Evolutionary conservation across 805 yeast species (phyloP), one percentile per base, ranked within the genome.

Genomic region (Metschnikowia gelsemii): DNA sequence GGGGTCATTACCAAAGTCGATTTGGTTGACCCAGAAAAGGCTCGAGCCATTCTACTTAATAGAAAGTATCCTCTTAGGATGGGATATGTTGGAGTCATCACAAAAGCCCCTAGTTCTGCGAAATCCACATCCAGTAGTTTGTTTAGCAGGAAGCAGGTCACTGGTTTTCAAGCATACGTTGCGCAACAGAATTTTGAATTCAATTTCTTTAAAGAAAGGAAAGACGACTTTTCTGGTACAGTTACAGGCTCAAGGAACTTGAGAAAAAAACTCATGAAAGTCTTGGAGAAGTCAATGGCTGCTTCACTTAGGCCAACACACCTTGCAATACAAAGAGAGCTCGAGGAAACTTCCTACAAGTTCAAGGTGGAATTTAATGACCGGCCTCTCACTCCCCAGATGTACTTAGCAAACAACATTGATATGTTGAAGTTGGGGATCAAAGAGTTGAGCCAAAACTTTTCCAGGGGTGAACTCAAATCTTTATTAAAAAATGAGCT

Each of bases 71-170:
- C 99, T 0, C 69, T 93, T 46, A 81, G 77, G 54, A 87, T 93
- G 96, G 99, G 99, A 0, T 93, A 93, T 59, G 98, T 93, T 16
- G 99, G 99, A 43, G 98, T 95, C n/a, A 84, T 95, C 14, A 87
- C 97, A 2, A 85, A 80, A 50, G 76, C 86, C 0, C 96, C 93
- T 5, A 67, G 57, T 14, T 56, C 60, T 11, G 64, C 76, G 0
- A 49, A 49, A 16, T 17, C 50, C 8, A 24, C 49, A 5, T 42
- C 46, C 16, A 52, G 57, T 8, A 56, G 63, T 7, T 56, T 84
- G 11, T 82, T 82, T 62, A 55, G 65, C 14, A 70, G 83, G 47
- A 68, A 68, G 43, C 44, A 57, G 4, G 38, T 66, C 2, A 62
- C 78, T 2, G 79, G 84, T 1, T 73, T 77, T 30, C 82, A 80